These are phyloP conservation scores for Verticillium tricorpus DNA, from an alignment of 2,329 filamentous ascomycete species.

Conservation along the genomic window DNA sequence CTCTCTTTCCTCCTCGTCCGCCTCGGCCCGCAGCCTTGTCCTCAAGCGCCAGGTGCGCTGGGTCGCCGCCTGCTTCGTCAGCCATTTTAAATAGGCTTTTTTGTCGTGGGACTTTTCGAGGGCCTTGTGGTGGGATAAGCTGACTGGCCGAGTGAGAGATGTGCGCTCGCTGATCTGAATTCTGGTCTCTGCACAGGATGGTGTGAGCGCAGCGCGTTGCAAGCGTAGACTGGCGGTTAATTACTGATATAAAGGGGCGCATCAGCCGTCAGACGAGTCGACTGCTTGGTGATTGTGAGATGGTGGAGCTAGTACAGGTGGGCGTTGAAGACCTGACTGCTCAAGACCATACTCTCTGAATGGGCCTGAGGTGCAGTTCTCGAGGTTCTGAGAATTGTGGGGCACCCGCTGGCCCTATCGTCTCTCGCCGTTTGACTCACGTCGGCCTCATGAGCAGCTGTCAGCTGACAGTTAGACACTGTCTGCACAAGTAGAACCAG, in stretches of 20 bases:
- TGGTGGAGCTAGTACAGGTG: too few species aligned
- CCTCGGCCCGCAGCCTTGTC: constrained; percentile 15
- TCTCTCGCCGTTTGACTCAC: neutral
- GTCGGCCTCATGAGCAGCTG: neutral
- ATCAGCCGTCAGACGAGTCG: neutral
- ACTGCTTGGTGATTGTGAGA: neutral
- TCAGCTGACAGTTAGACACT: neutral
- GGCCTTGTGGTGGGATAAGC: neutral
- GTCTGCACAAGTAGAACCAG: neutral
- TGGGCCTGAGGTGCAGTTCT: neutral
- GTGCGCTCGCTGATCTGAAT: neutral
- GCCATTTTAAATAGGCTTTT: constrained; percentile 1
- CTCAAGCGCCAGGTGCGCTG: neutral
- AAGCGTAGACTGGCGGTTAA: neutral
- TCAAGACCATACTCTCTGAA: neutral
- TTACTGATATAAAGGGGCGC: neutral
- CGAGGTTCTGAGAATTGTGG: neutral
- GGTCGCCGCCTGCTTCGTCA: neutral
- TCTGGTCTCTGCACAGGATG: neutral
- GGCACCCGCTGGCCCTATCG: neutral
- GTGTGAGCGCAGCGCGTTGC: neutral
- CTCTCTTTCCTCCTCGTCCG: constrained; percentile 19
- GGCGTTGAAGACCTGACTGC: neutral
- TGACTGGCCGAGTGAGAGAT: neutral
- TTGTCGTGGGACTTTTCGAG: neutral